Base-by-base conservation (phyloP, 192 early-diverging fungal genomes). In the Coemansia sp. region DNA sequence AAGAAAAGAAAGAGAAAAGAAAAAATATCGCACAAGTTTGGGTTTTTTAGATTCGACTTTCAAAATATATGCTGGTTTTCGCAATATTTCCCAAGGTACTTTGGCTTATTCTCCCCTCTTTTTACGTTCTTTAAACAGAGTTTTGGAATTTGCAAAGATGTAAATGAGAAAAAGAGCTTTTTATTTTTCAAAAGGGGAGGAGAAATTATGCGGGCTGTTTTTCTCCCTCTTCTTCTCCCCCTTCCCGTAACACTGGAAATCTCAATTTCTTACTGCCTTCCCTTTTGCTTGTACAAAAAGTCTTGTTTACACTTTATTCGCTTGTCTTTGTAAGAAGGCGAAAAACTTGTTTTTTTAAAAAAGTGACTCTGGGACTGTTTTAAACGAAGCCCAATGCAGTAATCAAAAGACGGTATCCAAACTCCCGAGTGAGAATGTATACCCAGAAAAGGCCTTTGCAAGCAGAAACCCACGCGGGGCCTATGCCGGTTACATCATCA, bases 1-100 rank as follows among this genome's bases (percentile, higher is more conserved):
- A 16, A 42, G 40, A 19, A 42, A 16, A 48, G 46, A 48, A 48
- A 48, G 20, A 48, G 14, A 28, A 20, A 48, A 19, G 46, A 48
- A 23, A 28, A 48, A 48, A 48, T 48, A 48, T 23, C 46, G 23
- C 46, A 28, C 46, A 9, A 6, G 26, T 48, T 26, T 26, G 23
- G 23, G 23, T 4, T 26, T 48, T 42, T 14, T 35, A 35, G 33
- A 35, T 35, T 35, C 33, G 33, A 35, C 33, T 35, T 35, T 35
- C 10, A 35, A 2, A 35, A 35, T 9, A 35, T 9, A 7, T 9
- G 33, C 33, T 35, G 1, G 2, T 35, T 35, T 35, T 10, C 1
- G 33, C 33, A 35, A 35, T 35, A 35, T 35, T 35, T 4, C 6
- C 6, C 33, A 35, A 35, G 33, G 33, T 35, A 20, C 16, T 48